A percentile compares a stretch with the other conserved stretches of the same genome.
Evolutionary conservation across 148 eudicot genomes (phyloP).

Genomic region (Rhododendron molle): DNA sequence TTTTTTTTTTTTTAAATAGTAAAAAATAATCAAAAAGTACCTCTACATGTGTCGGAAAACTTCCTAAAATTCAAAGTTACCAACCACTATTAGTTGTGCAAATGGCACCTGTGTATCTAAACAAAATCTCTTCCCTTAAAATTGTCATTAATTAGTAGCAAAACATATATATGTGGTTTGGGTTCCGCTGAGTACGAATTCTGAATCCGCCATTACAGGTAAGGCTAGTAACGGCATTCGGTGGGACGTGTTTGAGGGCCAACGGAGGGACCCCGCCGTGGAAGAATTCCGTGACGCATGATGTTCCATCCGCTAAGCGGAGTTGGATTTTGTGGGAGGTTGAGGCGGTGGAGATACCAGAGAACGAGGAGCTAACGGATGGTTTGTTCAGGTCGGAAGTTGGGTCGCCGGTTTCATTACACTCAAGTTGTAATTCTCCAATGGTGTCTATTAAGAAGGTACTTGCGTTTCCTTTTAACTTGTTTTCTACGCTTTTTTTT

Average conservation of each 20-base stretch:
- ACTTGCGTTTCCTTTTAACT: conserved; percentile 4
- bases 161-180: no score
- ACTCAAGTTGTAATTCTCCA: conserved; percentile 22
- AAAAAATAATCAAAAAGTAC: neutral
- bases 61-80: no score
- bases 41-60: neutral
- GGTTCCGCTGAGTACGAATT: neutral
- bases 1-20: no score
- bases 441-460: conserved; percentile 37
- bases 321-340: conserved; percentile 65
- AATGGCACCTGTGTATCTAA: neutral
- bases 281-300: conserved; percentile 75
- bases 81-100: neutral
- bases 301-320: conserved; percentile 32
- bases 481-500: neutral
- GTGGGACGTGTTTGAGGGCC: conserved; percentile 53
- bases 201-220: neutral
- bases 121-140: neutral
- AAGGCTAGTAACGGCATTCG: conserved; percentile 28
- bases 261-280: conserved; percentile 85
- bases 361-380: conserved; percentile 32
- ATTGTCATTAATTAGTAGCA: no score
- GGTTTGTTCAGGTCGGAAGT: conserved; percentile 28
- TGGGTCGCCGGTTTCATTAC: conserved; percentile 37
- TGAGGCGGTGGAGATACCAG: conserved; percentile 45